These are phyloP conservation scores for Aspergillus indologenus DNA, from an alignment of 495 filamentous ascomycete genomes.

Conservation along the genomic window DNA sequence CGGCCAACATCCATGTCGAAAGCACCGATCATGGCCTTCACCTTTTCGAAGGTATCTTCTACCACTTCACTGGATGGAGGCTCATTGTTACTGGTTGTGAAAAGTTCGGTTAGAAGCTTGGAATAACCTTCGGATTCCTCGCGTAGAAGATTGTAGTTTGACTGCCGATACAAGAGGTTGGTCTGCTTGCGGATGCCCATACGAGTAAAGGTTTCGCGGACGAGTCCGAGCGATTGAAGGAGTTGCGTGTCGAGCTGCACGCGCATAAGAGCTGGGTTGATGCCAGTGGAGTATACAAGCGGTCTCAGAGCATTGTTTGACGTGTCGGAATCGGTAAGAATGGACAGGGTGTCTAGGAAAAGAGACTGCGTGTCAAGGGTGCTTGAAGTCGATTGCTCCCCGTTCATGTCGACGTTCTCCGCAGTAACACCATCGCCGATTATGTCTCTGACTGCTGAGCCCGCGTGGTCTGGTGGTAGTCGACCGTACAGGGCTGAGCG, in stretches of 20 bases:
- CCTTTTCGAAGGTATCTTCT: conserved; percentile 67
- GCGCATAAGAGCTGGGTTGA: conserved; percentile 72
- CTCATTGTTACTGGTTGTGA: conserved; percentile 67
- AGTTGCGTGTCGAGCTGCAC: conserved; percentile 74
- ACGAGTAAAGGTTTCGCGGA: conserved; percentile 78
- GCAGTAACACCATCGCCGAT: conserved; percentile 53
- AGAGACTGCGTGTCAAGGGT: conserved; percentile 60
- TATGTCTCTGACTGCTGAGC: conserved; percentile 70
- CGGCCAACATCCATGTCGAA: conserved; percentile 93
- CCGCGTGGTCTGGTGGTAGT: conserved; percentile 63
- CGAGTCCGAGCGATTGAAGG: conserved; percentile 69
- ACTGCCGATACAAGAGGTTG: conserved; percentile 87
- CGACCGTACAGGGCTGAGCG: conserved; percentile 66
- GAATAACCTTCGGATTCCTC: conserved; percentile 96
- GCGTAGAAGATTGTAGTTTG: conserved; percentile 91
- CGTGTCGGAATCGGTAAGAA: conserved; percentile 65
- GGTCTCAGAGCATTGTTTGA: conserved; percentile 41
- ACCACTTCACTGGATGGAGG: conserved; percentile 61
- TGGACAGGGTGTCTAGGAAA: conserved; percentile 79
- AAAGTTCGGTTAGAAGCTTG: conserved; percentile 85
- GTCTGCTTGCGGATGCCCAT: conserved; percentile 86
- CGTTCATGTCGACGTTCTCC: conserved; percentile 38
- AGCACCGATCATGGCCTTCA: conserved; percentile 88
- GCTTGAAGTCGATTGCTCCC: conserved; percentile 24
- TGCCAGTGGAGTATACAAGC: conserved; percentile 65